Evolutionary conservation across 1,284 basidiomycete species (phyloP), one percentile per base, ranked within the genome.

Genomic region (Coniophora puteana): DNA sequence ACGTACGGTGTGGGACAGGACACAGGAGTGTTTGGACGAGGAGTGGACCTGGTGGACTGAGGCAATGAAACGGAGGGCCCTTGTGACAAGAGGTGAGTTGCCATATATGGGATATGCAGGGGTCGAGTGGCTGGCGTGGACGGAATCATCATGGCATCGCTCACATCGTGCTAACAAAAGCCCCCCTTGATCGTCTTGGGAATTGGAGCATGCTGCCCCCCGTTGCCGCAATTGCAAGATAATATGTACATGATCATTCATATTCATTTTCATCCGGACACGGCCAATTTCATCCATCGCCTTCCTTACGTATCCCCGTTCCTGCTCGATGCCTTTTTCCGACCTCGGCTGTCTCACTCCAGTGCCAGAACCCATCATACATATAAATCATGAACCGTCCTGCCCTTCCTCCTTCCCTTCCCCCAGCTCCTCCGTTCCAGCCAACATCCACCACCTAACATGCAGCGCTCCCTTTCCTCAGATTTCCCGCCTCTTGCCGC

Each of bases 261-360:
- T 32, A 31, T 32, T 10, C 29, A n/a, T 40, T 18, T 18, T 31
- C 17, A 31, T 18, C 39, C 39, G 39, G 22, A 41, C 29, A 32
- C 39, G 12, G 14, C n/a, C n/a, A n/a, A n/a, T n/a, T n/a, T n/a
- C n/a, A n/a, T n/a, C n/a, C n/a, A n/a, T n/a, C n/a, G n/a, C n/a
- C n/a, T n/a, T 21, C 36, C 34, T 53, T 55, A 53, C 52, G 53
- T 55, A 53, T 25, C 42, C 35, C 23, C 40, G 39, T 41, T 45
- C 44, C 44, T 38, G 40, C 40, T 41, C 40, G 21, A 25, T 38
- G 23, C 5, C 40, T 38, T 42, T 42, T 38, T 45, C 40, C 40
- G 40, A 42, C 29, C 38, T 21, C 17, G n/a, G 14, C 29, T 31
- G 36, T 40, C 39, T 46, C 44, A 38, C 44, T 23, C 29, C 41